phyloP scores from a whole-genome alignment of 371 early-diverging fungal species.

The Mortierella sp. region DNA sequence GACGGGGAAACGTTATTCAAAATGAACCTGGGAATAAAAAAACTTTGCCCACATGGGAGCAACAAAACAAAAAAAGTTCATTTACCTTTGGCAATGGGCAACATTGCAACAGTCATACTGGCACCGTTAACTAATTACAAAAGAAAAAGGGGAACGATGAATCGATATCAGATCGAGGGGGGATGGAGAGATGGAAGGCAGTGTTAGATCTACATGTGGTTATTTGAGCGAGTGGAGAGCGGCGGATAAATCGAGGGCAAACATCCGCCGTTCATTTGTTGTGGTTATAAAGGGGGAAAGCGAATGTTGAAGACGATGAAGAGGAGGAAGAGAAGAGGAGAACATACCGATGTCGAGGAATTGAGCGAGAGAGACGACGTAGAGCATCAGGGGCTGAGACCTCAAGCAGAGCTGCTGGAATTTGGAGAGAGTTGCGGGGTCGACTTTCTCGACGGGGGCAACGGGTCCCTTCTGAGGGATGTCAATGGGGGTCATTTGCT shows the following conservation, averaged over 20 bases:
- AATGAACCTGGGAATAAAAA: background rate
- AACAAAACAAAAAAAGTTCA: background rate
- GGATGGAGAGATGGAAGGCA: background rate
- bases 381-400: conserved; percentile 50
- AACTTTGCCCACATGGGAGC: conserved; percentile 9
- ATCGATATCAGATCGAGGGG: background rate
- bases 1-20: background rate
- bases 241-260: conserved; percentile 5
- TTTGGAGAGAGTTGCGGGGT: conserved; percentile 16
- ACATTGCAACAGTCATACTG: conserved; percentile 53
- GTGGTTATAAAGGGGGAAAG: background rate
- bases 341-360: conserved; percentile 55
- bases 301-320: background rate
- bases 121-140: conserved; percentile 46
- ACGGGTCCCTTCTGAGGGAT: conserved; percentile 6
- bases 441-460: conserved; percentile 5
- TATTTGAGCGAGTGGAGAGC: background rate
- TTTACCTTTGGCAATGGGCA: conserved; percentile 44
- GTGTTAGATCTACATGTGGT: conserved; percentile 8
- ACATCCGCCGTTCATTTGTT: background rate
- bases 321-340: background rate
- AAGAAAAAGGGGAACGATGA: background rate
- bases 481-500: conserved; percentile 18
- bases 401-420: conserved; percentile 32
- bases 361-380: conserved; percentile 55